A percentile compares a stretch with the other conserved stretches of the same genome.
These are phyloP conservation scores for Komagataella pastoris DNA, from an alignment of 805 yeast genomes.

Conservation along the genomic window DNA sequence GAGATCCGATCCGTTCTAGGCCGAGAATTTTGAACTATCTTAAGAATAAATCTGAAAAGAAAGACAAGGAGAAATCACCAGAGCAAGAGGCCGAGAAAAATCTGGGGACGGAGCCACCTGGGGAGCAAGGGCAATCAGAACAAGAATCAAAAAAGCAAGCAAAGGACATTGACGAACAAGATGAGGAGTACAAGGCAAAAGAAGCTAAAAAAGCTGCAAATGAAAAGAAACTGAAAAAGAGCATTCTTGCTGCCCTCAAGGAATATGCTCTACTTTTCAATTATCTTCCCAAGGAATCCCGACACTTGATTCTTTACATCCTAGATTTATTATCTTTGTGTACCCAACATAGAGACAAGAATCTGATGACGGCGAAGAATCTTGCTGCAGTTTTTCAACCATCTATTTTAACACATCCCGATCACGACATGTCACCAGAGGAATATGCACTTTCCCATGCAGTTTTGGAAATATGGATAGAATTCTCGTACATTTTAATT, in stretches of 20 bases:
- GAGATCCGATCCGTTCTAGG: constrained; percentile 60
- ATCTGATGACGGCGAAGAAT: constrained; percentile 86
- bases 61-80: constrained; percentile 4
- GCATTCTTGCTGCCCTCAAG: constrained; percentile 53
- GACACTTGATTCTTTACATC: constrained; percentile 74
- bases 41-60: background rate
- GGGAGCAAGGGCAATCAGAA: background rate
- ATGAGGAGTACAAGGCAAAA: background rate
- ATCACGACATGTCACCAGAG: constrained; percentile 83
- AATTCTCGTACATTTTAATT: constrained; percentile 46
- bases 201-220: constrained; percentile 23
- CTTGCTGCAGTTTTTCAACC: constrained; percentile 96
- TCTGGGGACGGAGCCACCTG: constrained; percentile 1
- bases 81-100: constrained; percentile 1
- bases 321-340: constrained; percentile 80
- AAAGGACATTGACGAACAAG: background rate
- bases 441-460: constrained; percentile 81
- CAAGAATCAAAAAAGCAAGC: background rate
- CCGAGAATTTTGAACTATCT: constrained; percentile 56
- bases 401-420: constrained; percentile 84
- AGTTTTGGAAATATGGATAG: constrained; percentile 81
- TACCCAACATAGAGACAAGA: constrained; percentile 61
- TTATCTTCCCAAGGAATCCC: constrained; percentile 60
- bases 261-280: constrained; percentile 61
- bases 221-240: constrained; percentile 46